phyloP scores from a whole-genome alignment of 495 filamentous ascomycete species.

The Daldinia bambusicola region DNA sequence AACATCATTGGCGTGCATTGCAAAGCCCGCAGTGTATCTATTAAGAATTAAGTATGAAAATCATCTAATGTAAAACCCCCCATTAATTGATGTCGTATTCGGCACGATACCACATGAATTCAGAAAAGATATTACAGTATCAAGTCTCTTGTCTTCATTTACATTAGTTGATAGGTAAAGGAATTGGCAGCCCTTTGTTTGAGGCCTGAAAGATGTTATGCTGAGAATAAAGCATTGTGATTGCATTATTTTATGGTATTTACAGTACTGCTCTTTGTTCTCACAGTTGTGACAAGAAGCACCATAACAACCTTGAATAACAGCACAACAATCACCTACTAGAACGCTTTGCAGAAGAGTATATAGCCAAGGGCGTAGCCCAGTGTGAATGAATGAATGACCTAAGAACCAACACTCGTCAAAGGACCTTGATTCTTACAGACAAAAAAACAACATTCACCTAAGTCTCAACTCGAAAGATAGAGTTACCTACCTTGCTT shows the following conservation, averaged over 20 bases:
- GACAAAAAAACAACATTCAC: too few relatives aligned
- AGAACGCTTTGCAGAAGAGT: neutral
- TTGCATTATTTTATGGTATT: neutral
- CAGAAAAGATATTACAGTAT: neutral
- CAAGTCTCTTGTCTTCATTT: neutral
- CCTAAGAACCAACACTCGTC: neutral
- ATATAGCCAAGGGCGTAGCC: neutral
- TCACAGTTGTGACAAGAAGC: neutral
- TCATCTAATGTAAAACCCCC: slow-evolving; percentile 16
- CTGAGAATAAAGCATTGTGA: neutral
- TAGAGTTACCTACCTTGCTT: neutral
- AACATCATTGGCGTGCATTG: slow-evolving; percentile 29
- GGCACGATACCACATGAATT: neutral
- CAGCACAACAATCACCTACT: neutral
- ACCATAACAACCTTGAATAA: neutral
- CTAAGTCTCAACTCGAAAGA: neutral
- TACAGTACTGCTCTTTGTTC: neutral
- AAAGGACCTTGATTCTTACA: neutral
- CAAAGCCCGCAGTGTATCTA: slow-evolving; percentile 21
- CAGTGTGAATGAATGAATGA: neutral
- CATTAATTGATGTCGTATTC: slow-evolving; percentile 1
- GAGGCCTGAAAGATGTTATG: neutral
- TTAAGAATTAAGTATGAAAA: slow-evolving; percentile 21
- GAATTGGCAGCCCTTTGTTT: neutral
- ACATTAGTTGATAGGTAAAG: neutral